Conservation (phyloP, 2,329 filamentous ascomycete genomes). For the Stylonectria norvegica region DNA sequence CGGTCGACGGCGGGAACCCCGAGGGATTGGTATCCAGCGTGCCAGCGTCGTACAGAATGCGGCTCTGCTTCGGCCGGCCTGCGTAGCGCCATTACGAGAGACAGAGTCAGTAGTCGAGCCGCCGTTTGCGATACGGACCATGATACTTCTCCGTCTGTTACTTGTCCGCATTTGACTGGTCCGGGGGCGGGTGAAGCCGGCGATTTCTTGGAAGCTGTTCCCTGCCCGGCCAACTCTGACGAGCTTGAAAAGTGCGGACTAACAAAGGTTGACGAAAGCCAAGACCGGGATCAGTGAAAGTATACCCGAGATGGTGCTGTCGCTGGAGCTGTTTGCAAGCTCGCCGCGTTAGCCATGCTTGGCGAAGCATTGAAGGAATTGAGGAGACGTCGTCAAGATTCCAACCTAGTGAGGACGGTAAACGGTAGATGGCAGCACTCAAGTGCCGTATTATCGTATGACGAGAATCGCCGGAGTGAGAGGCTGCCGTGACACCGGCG, state of each 20-base stretch:
- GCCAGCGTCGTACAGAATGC: constrained; percentile 5
- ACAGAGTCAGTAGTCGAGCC: constrained; percentile 9
- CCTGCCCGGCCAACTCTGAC: no score
- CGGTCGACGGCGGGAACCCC: constrained; percentile 8
- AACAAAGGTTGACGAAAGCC: background rate
- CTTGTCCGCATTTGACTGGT: constrained; percentile 19
- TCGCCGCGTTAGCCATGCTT: background rate
- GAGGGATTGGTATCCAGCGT: constrained; percentile 1
- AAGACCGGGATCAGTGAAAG: background rate
- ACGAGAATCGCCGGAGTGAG: no score
- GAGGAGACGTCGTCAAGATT: no score
- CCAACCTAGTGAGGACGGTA: no score
- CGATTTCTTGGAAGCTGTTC: constrained; percentile 7
- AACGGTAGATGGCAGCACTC: no score
- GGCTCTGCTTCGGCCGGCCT: constrained; percentile 15
- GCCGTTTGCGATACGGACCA: constrained; percentile 11
- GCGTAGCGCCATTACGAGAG: background rate
- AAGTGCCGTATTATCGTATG: no score
- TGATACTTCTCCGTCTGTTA: constrained; percentile 11
- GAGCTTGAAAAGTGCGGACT: no score
- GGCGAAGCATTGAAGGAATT: no score
- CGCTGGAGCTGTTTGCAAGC: background rate
- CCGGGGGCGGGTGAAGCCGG: constrained; percentile 11
- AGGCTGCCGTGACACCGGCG: no score
- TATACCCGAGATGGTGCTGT: background rate